These are phyloP conservation scores for Aspergillus proliferans DNA, from an alignment of 2,329 filamentous ascomycete species.

Conservation along the genomic window DNA sequence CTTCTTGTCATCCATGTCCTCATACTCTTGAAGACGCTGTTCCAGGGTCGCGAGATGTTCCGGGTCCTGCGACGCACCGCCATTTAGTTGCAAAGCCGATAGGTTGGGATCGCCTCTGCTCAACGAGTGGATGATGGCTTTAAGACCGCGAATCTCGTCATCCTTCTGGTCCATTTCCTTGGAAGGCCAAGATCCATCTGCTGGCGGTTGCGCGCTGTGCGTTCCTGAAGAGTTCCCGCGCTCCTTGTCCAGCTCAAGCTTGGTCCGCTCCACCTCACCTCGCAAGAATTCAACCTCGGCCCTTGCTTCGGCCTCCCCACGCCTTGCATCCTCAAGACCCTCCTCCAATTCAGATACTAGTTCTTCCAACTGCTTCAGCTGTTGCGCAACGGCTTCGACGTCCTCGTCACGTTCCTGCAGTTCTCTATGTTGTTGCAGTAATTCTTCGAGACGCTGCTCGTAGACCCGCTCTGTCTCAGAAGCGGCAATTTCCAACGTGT, in stretches of 20 bases:
- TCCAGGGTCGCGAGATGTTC: slow-evolving; percentile 64
- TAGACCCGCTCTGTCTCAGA: slow-evolving; percentile 93
- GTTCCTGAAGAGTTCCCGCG: slow-evolving; percentile 70
- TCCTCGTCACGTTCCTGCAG: slow-evolving; percentile 78
- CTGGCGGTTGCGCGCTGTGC: slow-evolving; percentile 47
- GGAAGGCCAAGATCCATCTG: slow-evolving; percentile 40
- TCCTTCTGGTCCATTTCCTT: slow-evolving; percentile 90
- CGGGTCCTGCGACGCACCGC: slow-evolving; percentile 27
- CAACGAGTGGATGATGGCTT: slow-evolving; percentile 94
- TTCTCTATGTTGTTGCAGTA: slow-evolving; percentile 77
- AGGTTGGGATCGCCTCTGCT: slow-evolving; percentile 55
- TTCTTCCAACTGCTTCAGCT: slow-evolving; percentile 92
- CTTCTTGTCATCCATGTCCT: slow-evolving; percentile 66
- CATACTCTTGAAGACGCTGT: slow-evolving; percentile 71
- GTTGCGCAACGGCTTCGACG: slow-evolving; percentile 81
- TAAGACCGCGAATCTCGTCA: slow-evolving; percentile 92
- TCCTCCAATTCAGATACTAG: slow-evolving; percentile 95
- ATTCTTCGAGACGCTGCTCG: slow-evolving; percentile 53
- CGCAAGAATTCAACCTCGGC: slow-evolving; percentile 93
- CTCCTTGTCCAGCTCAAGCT: slow-evolving; percentile 80
- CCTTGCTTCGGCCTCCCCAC: slow-evolving; percentile 90
- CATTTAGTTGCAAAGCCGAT: slow-evolving; percentile 22
- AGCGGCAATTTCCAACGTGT: slow-evolving; percentile 90
- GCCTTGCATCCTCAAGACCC: slow-evolving; percentile 85
- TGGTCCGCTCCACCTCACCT: slow-evolving; percentile 87